phyloP scores from a whole-genome alignment of 2,329 filamentous ascomycete genomes.

The Phoma sp. region DNA sequence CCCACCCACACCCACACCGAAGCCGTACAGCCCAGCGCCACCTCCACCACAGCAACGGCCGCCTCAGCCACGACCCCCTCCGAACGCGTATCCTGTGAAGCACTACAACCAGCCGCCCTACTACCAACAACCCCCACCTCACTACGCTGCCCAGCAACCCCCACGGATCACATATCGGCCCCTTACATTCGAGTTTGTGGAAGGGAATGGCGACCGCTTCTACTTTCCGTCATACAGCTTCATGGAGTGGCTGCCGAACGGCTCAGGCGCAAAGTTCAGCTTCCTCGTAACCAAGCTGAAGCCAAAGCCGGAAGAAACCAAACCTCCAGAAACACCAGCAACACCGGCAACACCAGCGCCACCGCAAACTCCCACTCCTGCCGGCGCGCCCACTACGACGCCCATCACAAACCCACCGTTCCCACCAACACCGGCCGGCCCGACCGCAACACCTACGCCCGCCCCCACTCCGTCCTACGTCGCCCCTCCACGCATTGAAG shows the following conservation, averaged over 20 bases:
- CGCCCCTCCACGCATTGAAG: conserved; percentile 44
- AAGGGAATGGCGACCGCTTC: conserved; percentile 72
- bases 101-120: conserved; percentile 30
- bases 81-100: conserved; percentile 27
- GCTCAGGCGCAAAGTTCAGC: conserved; percentile 72
- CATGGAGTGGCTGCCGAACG: conserved; percentile 69
- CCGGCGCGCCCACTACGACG: background rate
- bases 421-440: conserved; percentile 12
- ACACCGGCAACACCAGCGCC: conserved; percentile 35
- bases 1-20: conserved; percentile 22
- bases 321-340: conserved; percentile 36
- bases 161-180: conserved; percentile 54
- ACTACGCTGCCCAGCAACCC: conserved; percentile 48
- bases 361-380: conserved; percentile 9
- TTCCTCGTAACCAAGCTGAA: conserved; percentile 78
- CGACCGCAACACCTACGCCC: conserved; percentile 23
- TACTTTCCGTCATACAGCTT: conserved; percentile 81
- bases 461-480: conserved; percentile 26
- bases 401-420: conserved; percentile 10
- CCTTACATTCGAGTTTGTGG: conserved; percentile 49
- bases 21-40: conserved; percentile 25
- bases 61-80: conserved; percentile 24
- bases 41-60: conserved; percentile 26
- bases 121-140: conserved; percentile 34
- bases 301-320: conserved; percentile 52